Evolutionary conservation across 2,329 filamentous ascomycete genomes (phyloP), one percentile per base, ranked within the genome.

Genomic region (Mycosphaerella arachidis): DNA sequence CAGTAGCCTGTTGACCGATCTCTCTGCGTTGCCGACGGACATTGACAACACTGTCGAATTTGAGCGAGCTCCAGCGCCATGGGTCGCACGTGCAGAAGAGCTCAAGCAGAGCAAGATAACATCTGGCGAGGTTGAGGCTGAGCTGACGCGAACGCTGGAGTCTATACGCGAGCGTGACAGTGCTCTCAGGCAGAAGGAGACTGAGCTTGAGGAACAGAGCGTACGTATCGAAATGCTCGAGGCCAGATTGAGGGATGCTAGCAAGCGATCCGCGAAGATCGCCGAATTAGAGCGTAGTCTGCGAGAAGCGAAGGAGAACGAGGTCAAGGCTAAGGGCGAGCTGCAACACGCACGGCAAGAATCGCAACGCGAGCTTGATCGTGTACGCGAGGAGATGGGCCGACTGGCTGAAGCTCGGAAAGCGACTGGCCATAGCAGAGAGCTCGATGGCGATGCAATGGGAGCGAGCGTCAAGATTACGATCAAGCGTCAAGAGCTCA

Each of bases 201-300:
- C 92, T 72, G 87, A 88, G 37, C 84, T 96, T 55, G 92, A 95
- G 73, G 93, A 95, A 60, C 84, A 90, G 27, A 84, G 88, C n/a
- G 88, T 97, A 67, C 92, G 94, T 74, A 96, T 97, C 67, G 93
- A 97, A 75, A 90, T 94, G 45, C 85, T 97, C 40, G 90, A 96
- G 74, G 90, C 90, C 7, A 84, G 91, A 20, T 92, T 94, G 87
- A 86, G 87, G 59, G 92, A 95, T 70, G 90, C 90, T 6, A 86
- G 86, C 65, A 86, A 89, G 72, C 92, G 93, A 75, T 85, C 89
- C 13, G 84, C 86, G 54, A 82, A 82, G 55, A 89, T 91, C 66
- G 79, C 79, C 20, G 84, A 86, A 56, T 79, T 91, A 12, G 88
- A 91, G 73, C 62, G 64, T 12, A 62, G 59, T 9, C 56, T 73